phyloP scores from a whole-genome alignment of 2,329 filamentous ascomycete genomes.

The Drechslerella stenobrocha region DNA sequence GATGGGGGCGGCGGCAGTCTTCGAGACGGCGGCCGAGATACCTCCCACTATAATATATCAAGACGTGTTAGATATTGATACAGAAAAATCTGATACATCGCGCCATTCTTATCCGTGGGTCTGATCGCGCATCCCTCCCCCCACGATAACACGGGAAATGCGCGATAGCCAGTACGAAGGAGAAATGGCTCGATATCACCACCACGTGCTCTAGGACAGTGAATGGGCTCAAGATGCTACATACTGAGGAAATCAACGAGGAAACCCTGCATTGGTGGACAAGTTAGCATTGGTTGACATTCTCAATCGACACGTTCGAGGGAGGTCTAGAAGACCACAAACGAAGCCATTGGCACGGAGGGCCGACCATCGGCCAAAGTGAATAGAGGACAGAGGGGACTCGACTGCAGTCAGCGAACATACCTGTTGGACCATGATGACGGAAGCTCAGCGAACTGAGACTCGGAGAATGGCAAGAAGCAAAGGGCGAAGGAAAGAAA shows the following conservation, averaged over 20 bases:
- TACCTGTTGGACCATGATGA: slow-evolving; percentile 48
- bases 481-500: slow-evolving; percentile 24
- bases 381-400: slow-evolving; percentile 31
- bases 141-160: slow-evolving; percentile 2
- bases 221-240: slow-evolving; percentile 15
- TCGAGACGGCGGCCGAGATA: slow-evolving; percentile 99
- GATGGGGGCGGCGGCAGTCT: slow-evolving; percentile 99
- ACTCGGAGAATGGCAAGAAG: slow-evolving; percentile 32
- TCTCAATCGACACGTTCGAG: not conserved
- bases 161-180: slow-evolving; percentile 3
- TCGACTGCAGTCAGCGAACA: slow-evolving; percentile 17
- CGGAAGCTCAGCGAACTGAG: slow-evolving; percentile 43
- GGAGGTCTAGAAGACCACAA: slow-evolving; percentile 3
- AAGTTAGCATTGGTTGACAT: slow-evolving; percentile 31
- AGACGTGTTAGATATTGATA: slow-evolving; percentile 51
- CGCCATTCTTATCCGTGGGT: too few relatives aligned
- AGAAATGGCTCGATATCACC: slow-evolving; percentile 17
- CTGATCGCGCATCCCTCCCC: slow-evolving; percentile 20
- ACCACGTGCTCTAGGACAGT: too few relatives aligned
- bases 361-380: slow-evolving; percentile 32
- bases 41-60: slow-evolving; percentile 77
- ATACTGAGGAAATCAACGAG: slow-evolving; percentile 47
- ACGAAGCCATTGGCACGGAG: slow-evolving; percentile 23
- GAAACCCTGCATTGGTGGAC: slow-evolving; percentile 28
- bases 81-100: not conserved